Base-by-base conservation (phyloP, 2,329 filamentous ascomycete species). In the Neodidymelliopsis sp. region DNA sequence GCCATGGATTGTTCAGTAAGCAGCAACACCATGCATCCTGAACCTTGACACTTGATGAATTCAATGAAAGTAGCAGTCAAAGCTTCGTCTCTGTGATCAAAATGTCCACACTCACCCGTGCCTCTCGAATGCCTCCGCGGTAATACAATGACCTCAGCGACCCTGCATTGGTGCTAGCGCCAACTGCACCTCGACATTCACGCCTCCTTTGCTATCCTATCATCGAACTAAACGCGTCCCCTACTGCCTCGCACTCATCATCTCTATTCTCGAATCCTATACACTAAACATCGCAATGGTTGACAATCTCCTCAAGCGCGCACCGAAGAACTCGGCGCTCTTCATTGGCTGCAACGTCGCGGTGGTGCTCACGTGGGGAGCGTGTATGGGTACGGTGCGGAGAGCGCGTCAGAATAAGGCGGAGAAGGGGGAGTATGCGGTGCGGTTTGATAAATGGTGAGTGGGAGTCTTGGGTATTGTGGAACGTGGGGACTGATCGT, bases 291-390 rank as follows among this genome's bases (percentile, higher is more conserved):
- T n/a, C 15, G 15, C 5, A 12, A 50, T 50, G 47, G 47, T 50
- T 7, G 47, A 50, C 20, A 25, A 16, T 3, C 35, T 45, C 6
- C 40, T 50, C 30, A 44, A 50, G 24, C 47, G 40, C 40, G 40
- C 24, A n/a, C 47, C 47, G 5, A 44, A 44, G 19, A 45, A 50
- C 25, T 25, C 47, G 0, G 47, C 47, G 35, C 40, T 45, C 3
- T 45, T 50, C 30, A 40, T 50, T n/a, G 40, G 28, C 4, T 36
- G 29, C 35, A 50, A 50, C 36, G 35, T 50, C 20, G 23, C 35
- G 8, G 47, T 50, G 10, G 36, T 41, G 25, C 35, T 50, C 18
- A 9, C 47, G 12, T 50, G 47, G 47, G 47, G 40, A 15, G 40
- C 47, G 2, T 39, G 35, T 13, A 50, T 50, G 47, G 47, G 47